Evolutionary conservation across 2,329 filamentous ascomycete species (phyloP), one percentile per base, ranked within the genome.

Genomic region (Colletotrichum coccodes): DNA sequence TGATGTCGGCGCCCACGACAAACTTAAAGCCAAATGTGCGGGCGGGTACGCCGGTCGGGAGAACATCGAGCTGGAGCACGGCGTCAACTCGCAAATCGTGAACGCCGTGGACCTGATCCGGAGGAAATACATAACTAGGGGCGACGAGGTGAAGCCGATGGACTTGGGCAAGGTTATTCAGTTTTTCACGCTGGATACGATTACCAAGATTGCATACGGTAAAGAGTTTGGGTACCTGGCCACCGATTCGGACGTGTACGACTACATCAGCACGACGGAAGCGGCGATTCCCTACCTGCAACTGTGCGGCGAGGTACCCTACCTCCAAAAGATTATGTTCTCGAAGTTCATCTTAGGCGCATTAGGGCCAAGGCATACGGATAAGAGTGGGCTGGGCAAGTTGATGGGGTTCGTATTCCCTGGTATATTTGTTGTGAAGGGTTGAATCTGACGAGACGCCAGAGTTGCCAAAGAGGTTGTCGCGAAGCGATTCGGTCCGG

Each of bases 41-140:
- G 57, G 56, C 18, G 72, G 71, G 2, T 88, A 88, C 72, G 83
- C 84, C 3, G 86, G 86, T 30, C 86, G 85, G 71, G 87, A 89
- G 59, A 87, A 87, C 68, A 76, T 78, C 6, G 76, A 76, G 3
- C 75, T 89, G 28, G 86, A 89, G 72, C 69, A 75, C 12, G 79
- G 81, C 12, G 81, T 71, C 5, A 47, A 71, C 28, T 44, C 49
- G 12, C 70, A 71, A 50, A 38, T 71, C 7, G 68, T n/a, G 18
- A 21, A 12, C 11, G 12, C 47, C 26, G 40, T 46, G 44, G 38
- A 34, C 21, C 42, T 71, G 4, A 50, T 71, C 32, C 63, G 64
- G 11, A 26, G 60, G 3, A 71, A 71, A 36, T 71, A 71, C 34
- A 12, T 71, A 8, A 60, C 53, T 12, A 21, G 61, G 7, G 71